phyloP scores from a whole-genome alignment of 2,329 filamentous ascomycete species.

The Pyrenophora seminiperda region DNA sequence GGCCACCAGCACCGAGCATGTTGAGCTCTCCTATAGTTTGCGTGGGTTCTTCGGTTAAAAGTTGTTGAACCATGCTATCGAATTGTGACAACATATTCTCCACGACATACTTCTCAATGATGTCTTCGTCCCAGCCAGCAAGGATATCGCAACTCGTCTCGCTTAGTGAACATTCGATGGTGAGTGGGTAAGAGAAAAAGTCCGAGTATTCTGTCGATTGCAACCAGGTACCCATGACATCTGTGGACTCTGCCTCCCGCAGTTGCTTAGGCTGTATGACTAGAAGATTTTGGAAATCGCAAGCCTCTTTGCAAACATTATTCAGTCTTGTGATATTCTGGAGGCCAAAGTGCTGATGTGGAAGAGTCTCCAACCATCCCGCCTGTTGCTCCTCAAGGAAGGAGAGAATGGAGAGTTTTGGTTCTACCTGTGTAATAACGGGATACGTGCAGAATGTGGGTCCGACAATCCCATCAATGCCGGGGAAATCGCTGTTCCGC shows the following conservation, averaged over 20 bases:
- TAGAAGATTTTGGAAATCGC: slow-evolving; percentile 58
- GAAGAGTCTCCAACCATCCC: slow-evolving; percentile 12
- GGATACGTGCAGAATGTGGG: slow-evolving; percentile 39
- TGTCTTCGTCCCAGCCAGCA: background rate
- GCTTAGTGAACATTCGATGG: slow-evolving; percentile 1
- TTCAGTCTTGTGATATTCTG: slow-evolving; percentile 46
- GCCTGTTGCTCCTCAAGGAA: slow-evolving; percentile 2
- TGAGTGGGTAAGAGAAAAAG: slow-evolving; percentile 16
- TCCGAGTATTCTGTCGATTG: slow-evolving; percentile 6
- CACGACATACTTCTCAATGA: background rate
- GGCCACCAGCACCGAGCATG: background rate
- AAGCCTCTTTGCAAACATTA: slow-evolving; percentile 58
- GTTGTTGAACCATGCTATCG: background rate
- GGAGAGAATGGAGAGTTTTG: slow-evolving; percentile 17
- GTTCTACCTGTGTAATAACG: slow-evolving; percentile 24
- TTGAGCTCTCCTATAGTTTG: background rate
- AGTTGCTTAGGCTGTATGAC: slow-evolving; percentile 52
- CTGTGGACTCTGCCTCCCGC: background rate
- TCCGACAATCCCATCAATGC: slow-evolving; percentile 27
- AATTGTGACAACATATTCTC: background rate
- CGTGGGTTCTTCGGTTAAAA: background rate
- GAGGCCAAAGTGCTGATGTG: slow-evolving; percentile 35
- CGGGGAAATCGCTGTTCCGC: slow-evolving; percentile 24
- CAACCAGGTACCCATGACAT: slow-evolving; percentile 1
- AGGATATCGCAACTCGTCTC: background rate